Evolutionary conservation across 2,329 filamentous ascomycete species (phyloP), one percentile per base, ranked within the genome.

Genomic region (Achaetomium macrosporum): DNA sequence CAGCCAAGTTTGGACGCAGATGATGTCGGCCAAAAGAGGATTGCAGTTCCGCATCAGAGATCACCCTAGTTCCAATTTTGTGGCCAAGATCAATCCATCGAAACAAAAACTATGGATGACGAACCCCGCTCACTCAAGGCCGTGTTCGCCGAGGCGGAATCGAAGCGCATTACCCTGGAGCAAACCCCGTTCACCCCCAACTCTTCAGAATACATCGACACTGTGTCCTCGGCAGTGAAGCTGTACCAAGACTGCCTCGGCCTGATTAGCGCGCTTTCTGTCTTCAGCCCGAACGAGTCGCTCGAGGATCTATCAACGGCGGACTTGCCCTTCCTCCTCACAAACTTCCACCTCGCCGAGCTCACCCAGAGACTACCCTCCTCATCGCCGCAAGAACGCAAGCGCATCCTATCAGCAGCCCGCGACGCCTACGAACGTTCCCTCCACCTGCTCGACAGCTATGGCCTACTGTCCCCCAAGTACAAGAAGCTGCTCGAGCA

Each of bases 221-320:
- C 83, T 62, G 77, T 96, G 60, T 74, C 75, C 55, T 71, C 76
- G 37, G 81, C 88, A 39, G 82, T 95, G 61, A 71, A 79, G 58
- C 79, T 83, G 49, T 92, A 95, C 71, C 76, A 87, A 63, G 76
- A 87, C 67, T 91, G 88, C 68, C 76, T 86, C 54, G 74, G 81
- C 54, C 80, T 88, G 51, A 82, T 88, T 58, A 76, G 82, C 59
- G 77, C 82, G 55, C 76, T 93, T 25, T 85, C 88, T 0, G 76
- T 99, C 49, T 97, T 97, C 78, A 96, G 90, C 61, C 77, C 84
- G 35, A 99, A 99, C 70, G 93, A 99, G 69, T 79, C 81, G 1
- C 71, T 92, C 37, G 93, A 99, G 57, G 93, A 99, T 71, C 74
- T 96, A 31, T 76, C 88, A 13, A 95, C 92, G 1, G 77, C 79